These are phyloP conservation scores for Xerocomus potaroensis DNA, from an alignment of 768 basidiomycete genomes.

Conservation along the genomic window DNA sequence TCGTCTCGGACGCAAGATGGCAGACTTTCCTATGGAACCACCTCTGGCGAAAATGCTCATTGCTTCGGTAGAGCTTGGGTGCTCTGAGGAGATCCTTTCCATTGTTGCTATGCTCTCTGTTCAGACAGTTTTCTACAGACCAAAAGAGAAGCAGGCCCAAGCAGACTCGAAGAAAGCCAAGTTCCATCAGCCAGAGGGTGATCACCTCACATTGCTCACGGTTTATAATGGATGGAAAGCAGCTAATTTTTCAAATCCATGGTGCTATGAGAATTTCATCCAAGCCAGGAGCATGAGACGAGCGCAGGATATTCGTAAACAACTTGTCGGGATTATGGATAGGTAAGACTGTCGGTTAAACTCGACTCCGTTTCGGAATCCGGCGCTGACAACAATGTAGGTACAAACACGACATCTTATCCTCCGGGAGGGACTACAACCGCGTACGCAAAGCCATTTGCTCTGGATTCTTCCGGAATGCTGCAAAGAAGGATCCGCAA, in stretches of 20 bases:
- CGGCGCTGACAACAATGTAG: slow-evolving; percentile 34
- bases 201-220: slow-evolving; percentile 85
- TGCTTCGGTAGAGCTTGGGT: slow-evolving; percentile 93
- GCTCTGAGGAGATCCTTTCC: slow-evolving; percentile 96
- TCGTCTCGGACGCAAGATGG: slow-evolving; percentile 95
- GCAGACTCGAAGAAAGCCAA: slow-evolving; percentile 99
- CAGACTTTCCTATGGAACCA: slow-evolving; percentile 98
- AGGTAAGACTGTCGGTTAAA: slow-evolving; percentile 49
- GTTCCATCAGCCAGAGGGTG: slow-evolving; percentile 98
- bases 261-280: slow-evolving; percentile 99
- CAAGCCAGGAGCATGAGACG: slow-evolving; percentile 96
- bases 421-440: slow-evolving; percentile 90
- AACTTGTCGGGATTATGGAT: slow-evolving; percentile 98
- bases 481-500: slow-evolving; percentile 97
- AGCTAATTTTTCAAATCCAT: slow-evolving; percentile 94
- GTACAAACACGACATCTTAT: slow-evolving; percentile 96
- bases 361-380: not conserved
- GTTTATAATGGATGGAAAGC: slow-evolving; percentile 99
- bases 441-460: slow-evolving; percentile 92
- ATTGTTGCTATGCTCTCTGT: slow-evolving; percentile 98
- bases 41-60: slow-evolving; percentile 97
- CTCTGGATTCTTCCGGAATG: slow-evolving; percentile 96
- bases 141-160: slow-evolving; percentile 99
- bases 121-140: slow-evolving; percentile 95
- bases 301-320: slow-evolving; percentile 97